Conservation (phyloP, 768 basidiomycete genomes). For the Punctularia strigosozonata region DNA sequence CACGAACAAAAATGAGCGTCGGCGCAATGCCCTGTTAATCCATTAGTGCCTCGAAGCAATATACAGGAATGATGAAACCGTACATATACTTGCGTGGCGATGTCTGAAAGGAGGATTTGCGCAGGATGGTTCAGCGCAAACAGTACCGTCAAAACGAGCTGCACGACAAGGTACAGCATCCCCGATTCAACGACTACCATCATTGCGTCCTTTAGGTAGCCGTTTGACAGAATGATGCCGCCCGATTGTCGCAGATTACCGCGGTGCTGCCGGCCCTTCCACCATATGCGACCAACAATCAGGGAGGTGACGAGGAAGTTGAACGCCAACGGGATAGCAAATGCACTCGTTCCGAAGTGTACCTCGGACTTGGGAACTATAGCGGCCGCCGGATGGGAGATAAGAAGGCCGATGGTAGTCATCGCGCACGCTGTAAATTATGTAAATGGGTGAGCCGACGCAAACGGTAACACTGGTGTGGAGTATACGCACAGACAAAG, state of each 20-base stretch:
- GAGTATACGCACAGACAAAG: constrained; percentile 20
- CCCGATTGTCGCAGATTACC: no score
- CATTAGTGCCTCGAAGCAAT: no score
- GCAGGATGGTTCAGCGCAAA: constrained; percentile 22
- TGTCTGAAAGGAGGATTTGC: constrained; percentile 22
- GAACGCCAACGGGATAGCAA: constrained; percentile 26
- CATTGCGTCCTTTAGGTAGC: constrained; percentile 12
- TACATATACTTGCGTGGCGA: constrained; percentile 30
- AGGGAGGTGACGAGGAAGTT: constrained; percentile 30
- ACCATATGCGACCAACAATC: constrained; percentile 29
- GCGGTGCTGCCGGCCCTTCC: constrained; percentile 8
- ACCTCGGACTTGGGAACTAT: constrained; percentile 14
- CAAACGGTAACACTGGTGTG: not conserved
- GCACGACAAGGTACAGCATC: constrained; percentile 24
- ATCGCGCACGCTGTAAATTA: constrained; percentile 18
- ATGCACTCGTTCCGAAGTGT: constrained; percentile 21
- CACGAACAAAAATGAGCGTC: no score
- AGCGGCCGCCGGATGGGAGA: constrained; percentile 7
- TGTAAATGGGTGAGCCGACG: constrained; percentile 1
- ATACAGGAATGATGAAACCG: no score
- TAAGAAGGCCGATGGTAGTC: constrained; percentile 17
- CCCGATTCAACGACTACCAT: constrained; percentile 28
- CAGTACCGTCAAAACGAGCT: constrained; percentile 28
- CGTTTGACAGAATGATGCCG: not conserved
- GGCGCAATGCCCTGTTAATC: no score